Conservation (phyloP, 1,139 yeast genomes). For the Yamadazyma blattariae region DNA sequence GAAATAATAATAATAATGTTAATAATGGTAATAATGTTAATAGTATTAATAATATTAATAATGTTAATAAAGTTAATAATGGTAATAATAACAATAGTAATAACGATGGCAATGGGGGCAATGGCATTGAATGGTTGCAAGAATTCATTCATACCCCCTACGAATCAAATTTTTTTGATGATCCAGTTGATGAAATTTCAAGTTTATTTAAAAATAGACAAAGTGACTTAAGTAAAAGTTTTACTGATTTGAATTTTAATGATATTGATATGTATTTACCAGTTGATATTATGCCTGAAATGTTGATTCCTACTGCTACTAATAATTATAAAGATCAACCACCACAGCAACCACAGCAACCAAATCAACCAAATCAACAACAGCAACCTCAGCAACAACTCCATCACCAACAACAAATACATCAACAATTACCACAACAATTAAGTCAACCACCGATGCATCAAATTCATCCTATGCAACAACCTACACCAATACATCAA, state of each 20-base stretch:
- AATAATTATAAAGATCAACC: not conserved
- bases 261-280: slow-evolving; percentile 5
- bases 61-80: slow-evolving; percentile 3
- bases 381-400: not conserved
- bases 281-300: not conserved
- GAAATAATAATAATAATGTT: no score
- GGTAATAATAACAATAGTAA: no score
- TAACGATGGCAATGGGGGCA: slow-evolving; percentile 6
- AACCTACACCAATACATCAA: not conserved
- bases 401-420: not conserved
- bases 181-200: slow-evolving; percentile 37
- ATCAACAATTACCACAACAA: not conserved
- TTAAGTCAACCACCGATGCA: not conserved
- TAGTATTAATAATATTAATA: slow-evolving; percentile 1
- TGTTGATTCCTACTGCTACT: not conserved
- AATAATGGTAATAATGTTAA: no score
- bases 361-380: not conserved
- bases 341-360: no score
- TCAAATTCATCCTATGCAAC: not conserved
- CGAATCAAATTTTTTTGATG: slow-evolving; percentile 24
- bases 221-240: slow-evolving; percentile 37
- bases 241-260: slow-evolving; percentile 4
- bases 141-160: slow-evolving; percentile 65
- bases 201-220: slow-evolving; percentile 59
- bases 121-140: slow-evolving; percentile 54